Conservation (phyloP, 2,329 filamentous ascomycete species). For the Aureobasidium sp. region DNA sequence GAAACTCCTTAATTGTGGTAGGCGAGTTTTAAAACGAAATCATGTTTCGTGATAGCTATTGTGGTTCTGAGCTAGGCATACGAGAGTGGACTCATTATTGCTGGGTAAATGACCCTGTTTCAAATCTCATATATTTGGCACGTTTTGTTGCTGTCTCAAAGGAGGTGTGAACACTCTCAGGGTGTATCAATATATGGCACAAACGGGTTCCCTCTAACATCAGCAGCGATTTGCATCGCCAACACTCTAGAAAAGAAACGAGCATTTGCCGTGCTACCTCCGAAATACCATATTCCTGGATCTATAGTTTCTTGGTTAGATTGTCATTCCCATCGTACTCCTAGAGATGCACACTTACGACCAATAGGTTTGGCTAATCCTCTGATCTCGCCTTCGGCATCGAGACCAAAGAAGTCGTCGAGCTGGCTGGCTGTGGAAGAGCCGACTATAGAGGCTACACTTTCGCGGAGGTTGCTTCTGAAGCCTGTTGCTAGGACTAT, state of each 20-base stretch:
- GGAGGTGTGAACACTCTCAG: neutral
- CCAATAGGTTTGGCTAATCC: conserved; percentile 35
- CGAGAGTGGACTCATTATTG: too few species aligned
- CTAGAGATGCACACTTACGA: conserved; percentile 7
- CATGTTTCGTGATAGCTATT: too few species aligned
- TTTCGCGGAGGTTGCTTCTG: conserved; percentile 36
- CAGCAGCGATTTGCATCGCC: conserved; percentile 40
- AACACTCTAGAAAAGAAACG: conserved; percentile 44
- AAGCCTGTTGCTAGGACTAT: conserved; percentile 44
- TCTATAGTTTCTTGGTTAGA: neutral
- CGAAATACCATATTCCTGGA: conserved; percentile 39
- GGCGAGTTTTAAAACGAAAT: too few species aligned
- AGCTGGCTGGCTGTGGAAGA: conserved; percentile 34
- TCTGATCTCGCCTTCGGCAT: conserved; percentile 42
- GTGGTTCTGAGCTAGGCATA: too few species aligned
- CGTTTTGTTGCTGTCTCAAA: too few species aligned
- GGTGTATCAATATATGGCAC: conserved; percentile 4
- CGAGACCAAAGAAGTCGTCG: conserved; percentile 40
- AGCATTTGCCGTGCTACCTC: conserved; percentile 35
- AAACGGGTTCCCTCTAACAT: conserved; percentile 21
- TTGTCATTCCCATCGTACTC: too few species aligned
- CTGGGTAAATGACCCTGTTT: too few species aligned
- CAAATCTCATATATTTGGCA: too few species aligned
- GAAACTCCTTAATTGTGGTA: too few species aligned
- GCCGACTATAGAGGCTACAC: conserved; percentile 35